These are phyloP conservation scores for Anisogramma anomala DNA, from an alignment of 2,329 filamentous ascomycete genomes.

Conservation along the genomic window DNA sequence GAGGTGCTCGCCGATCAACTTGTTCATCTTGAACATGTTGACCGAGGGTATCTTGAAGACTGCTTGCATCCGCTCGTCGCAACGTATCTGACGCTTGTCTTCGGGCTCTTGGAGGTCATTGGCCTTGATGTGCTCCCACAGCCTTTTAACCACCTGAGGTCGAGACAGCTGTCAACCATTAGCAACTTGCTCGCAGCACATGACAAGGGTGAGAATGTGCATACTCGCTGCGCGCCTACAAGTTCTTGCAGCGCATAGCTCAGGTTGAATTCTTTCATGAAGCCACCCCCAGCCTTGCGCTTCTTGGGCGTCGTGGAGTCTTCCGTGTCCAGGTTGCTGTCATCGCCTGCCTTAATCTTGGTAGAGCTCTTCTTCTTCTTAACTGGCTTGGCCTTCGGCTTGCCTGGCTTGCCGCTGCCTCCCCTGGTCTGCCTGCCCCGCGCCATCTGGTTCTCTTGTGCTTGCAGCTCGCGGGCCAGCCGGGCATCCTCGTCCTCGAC, in stretches of 20 bases:
- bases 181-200: constrained; percentile 13
- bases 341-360: constrained; percentile 66
- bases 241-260: constrained; percentile 59
- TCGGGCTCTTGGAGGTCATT: constrained; percentile 79
- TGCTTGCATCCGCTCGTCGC: constrained; percentile 81
- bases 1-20: constrained; percentile 79
- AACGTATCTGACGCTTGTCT: constrained; percentile 86
- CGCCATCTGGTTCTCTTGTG: constrained; percentile 68
- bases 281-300: constrained; percentile 81
- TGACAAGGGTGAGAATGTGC: constrained; percentile 17
- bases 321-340: constrained; percentile 61
- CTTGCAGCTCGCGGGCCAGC: constrained; percentile 78
- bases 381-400: constrained; percentile 34
- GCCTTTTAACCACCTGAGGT: constrained; percentile 88
- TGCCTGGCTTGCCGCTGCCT: constrained; percentile 55
- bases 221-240: constrained; percentile 56
- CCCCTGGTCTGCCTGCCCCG: constrained; percentile 59
- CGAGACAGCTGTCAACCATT: constrained; percentile 58
- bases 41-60: constrained; percentile 87
- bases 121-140: constrained; percentile 90
- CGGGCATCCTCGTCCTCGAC: constrained; percentile 69
- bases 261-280: constrained; percentile 76
- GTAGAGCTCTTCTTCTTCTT: constrained; percentile 49
- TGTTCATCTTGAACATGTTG: constrained; percentile 99
- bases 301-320: constrained; percentile 50